Conservation (phyloP, 1,139 yeast species). For the Nadsonia commutata region DNA sequence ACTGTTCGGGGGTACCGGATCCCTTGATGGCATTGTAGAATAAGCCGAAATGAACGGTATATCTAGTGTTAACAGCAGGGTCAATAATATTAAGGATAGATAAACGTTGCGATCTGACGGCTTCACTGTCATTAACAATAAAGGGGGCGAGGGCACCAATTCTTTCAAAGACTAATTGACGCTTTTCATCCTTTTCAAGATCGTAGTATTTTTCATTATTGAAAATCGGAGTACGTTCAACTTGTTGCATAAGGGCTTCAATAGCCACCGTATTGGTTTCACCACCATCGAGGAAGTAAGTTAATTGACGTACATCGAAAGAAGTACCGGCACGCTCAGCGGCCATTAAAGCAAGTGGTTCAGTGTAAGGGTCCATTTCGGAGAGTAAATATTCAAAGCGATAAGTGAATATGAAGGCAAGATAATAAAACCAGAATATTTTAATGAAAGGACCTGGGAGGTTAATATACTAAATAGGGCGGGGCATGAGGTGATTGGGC, state of each 20-base stretch:
- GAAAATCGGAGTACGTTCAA: conserved; percentile 44
- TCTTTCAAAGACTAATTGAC: conserved; percentile 39
- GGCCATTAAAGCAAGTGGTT: conserved; percentile 26
- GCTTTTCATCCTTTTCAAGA: conserved; percentile 31
- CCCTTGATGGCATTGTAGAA: conserved; percentile 59
- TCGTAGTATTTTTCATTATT: conserved; percentile 39
- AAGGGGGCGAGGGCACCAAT: conserved; percentile 32
- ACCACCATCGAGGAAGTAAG: conserved; percentile 42
- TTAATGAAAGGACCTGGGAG: background rate
- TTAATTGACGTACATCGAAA: conserved; percentile 34
- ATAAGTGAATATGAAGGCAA: too few species aligned
- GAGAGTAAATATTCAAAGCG: too few species aligned
- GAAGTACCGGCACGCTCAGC: conserved; percentile 35
- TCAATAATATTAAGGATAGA: conserved; percentile 33
- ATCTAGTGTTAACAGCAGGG: conserved; percentile 49
- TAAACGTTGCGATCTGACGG: conserved; percentile 24
- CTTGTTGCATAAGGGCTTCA: conserved; percentile 31
- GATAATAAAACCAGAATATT: too few species aligned
- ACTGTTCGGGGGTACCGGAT: conserved; percentile 49
- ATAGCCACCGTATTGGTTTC: conserved; percentile 31
- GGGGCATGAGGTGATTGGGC: too few species aligned
- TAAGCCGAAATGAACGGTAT: conserved; percentile 59
- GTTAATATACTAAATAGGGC: too few species aligned
- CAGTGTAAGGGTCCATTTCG: conserved; percentile 16
- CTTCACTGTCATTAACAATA: conserved; percentile 32